Conservation (phyloP, 257 asterid species). For the Catharanthus roseus region DNA sequence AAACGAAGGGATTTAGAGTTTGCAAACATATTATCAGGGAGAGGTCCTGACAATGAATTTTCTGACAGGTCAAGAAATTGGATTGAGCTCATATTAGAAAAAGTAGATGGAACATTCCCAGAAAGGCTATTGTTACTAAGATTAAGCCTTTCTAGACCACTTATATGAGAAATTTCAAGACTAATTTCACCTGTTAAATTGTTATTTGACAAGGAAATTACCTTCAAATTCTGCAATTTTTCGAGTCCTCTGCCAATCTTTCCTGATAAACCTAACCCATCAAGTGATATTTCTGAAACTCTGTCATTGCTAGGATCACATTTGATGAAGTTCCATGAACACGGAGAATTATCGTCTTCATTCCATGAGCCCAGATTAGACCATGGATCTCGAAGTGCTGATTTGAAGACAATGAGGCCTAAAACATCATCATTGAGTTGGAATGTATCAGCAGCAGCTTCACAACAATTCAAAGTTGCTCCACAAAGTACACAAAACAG, state of each 20-base stretch:
- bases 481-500: slow-evolving; percentile 15
- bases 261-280: slow-evolving; percentile 59
- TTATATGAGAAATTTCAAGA: slow-evolving; percentile 42
- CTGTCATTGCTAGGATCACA: slow-evolving; percentile 55
- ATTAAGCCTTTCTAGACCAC: slow-evolving; percentile 51
- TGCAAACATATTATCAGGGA: slow-evolving; percentile 41
- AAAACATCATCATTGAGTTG: slow-evolving; percentile 77
- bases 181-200: slow-evolving; percentile 49
- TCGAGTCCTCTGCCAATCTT: slow-evolving; percentile 78
- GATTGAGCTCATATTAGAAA: slow-evolving; percentile 39
- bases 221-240: slow-evolving; percentile 47
- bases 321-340: slow-evolving; percentile 63
- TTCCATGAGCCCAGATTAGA: slow-evolving; percentile 58
- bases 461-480: slow-evolving; percentile 8
- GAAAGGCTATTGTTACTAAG: slow-evolving; percentile 58
- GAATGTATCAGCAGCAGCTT: slow-evolving; percentile 31
- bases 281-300: slow-evolving; percentile 51
- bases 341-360: slow-evolving; percentile 74
- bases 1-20: slow-evolving; percentile 42
- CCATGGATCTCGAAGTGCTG: slow-evolving; percentile 48
- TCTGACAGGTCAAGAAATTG: slow-evolving; percentile 72
- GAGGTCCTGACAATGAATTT: slow-evolving; percentile 55
- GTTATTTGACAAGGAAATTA: slow-evolving; percentile 66
- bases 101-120: slow-evolving; percentile 43
- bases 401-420: slow-evolving; percentile 88